Percentiles rank a stretch among this genome's conserved stretches.
Evolutionary conservation across 139 green algal genomes (phyloP).

Genomic region (Chlorella sp.): DNA sequence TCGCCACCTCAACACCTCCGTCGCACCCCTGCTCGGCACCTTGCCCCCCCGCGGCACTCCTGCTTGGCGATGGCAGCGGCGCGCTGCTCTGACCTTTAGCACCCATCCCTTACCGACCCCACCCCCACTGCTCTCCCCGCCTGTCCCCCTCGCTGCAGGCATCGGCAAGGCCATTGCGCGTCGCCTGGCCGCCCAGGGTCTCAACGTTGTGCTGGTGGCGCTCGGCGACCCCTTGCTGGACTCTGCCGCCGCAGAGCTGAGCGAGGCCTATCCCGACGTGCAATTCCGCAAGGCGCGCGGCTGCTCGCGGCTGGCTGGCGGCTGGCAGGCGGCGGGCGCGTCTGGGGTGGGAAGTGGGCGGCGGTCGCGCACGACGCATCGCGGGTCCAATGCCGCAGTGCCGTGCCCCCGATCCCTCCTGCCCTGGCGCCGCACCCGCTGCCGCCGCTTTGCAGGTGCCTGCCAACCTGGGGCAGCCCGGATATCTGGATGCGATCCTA

Average conservation of each 20-base stretch:
- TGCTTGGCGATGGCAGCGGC: too few relatives aligned
- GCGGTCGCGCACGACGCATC: too few relatives aligned
- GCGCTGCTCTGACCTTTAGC: too few relatives aligned
- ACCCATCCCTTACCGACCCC: not conserved
- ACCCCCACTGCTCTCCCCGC: not conserved
- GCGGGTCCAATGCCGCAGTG: too few relatives aligned
- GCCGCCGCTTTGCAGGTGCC: slow-evolving; percentile 56
- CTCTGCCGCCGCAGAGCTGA: slow-evolving; percentile 69
- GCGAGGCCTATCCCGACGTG: slow-evolving; percentile 56
- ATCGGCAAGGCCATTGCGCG: slow-evolving; percentile 91
- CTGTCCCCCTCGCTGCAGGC: slow-evolving; percentile 51
- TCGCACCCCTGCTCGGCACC: too few relatives aligned
- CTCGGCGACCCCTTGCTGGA: slow-evolving; percentile 81
- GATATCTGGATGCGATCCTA: slow-evolving; percentile 76
- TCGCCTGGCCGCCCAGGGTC: slow-evolving; percentile 78
- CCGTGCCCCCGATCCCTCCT: too few relatives aligned
- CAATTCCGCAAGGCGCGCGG: slow-evolving; percentile 77
- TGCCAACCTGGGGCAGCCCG: slow-evolving; percentile 73
- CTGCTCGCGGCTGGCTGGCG: too few relatives aligned
- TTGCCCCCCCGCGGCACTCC: too few relatives aligned
- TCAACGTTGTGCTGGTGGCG: slow-evolving; percentile 93
- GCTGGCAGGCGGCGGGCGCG: too few relatives aligned
- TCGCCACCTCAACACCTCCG: too few relatives aligned
- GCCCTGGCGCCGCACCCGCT: too few relatives aligned
- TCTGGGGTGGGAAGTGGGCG: too few relatives aligned